phyloP scores from a whole-genome alignment of 1,139 yeast species.

The Geotrichum klebahnii region DNA sequence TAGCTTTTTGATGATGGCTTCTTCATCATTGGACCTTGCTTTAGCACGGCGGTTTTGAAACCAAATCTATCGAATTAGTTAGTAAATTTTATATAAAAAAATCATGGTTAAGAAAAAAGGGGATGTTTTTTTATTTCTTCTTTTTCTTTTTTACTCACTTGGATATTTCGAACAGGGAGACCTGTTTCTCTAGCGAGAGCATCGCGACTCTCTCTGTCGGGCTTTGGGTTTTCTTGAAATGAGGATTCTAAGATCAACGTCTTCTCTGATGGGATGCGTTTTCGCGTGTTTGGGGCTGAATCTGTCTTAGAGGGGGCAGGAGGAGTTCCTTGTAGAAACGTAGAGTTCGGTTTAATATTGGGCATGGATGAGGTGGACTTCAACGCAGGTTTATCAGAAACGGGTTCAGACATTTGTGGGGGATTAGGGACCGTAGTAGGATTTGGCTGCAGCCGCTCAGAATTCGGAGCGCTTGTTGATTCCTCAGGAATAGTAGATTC shows the following conservation, averaged over 20 bases:
- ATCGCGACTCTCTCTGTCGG: constrained; percentile 33
- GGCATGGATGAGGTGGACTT: constrained; percentile 16
- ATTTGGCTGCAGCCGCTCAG: no score
- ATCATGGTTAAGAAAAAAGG: neutral
- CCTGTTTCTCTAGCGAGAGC: constrained; percentile 31
- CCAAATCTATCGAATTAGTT: constrained; percentile 29
- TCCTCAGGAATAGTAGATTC: neutral
- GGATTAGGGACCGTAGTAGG: neutral
- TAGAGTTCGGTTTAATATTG: constrained; percentile 10
- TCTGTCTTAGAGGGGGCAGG: constrained; percentile 3
- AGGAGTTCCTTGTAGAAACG: neutral
- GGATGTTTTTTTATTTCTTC: no score
- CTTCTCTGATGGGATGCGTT: constrained; percentile 33
- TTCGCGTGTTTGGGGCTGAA: constrained; percentile 25
- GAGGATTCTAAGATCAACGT: constrained; percentile 31
- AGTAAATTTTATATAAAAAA: neutral
- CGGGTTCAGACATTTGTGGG: neutral
- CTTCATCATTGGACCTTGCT: constrained; percentile 29
- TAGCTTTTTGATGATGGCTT: constrained; percentile 21
- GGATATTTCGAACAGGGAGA: constrained; percentile 33
- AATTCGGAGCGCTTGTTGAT: no score
- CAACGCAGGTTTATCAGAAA: constrained; percentile 5
- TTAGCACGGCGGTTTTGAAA: constrained; percentile 37
- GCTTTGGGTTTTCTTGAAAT: constrained; percentile 33
- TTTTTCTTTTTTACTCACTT: no score